Evolutionary conservation across 2,329 filamentous ascomycete species (phyloP).

Genomic region (Coniochaeta ligniaria): DNA sequence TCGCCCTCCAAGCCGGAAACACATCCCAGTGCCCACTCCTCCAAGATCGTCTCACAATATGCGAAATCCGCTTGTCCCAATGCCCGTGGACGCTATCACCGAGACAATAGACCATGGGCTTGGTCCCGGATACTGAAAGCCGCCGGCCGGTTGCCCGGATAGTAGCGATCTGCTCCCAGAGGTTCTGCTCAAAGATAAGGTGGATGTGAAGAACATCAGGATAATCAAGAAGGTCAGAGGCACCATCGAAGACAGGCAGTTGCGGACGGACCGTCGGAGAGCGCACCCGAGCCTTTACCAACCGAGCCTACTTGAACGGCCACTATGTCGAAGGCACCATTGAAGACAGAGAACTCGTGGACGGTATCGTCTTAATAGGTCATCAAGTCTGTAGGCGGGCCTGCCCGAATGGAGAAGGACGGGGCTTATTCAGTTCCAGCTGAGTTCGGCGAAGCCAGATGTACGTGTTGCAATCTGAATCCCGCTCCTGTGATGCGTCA

Average conservation of each 20-base stretch:
- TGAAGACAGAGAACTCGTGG: constrained; percentile 97
- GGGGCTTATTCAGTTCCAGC: constrained; percentile 95
- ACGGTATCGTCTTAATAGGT: constrained; percentile 90
- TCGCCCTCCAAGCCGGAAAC: too few relatives aligned
- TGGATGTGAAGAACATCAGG: constrained; percentile 92
- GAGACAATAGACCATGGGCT: too few relatives aligned
- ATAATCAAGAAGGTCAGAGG: constrained; percentile 97
- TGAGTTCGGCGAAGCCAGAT: constrained; percentile 96
- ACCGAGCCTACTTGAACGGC: too few relatives aligned
- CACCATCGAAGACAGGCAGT: too few relatives aligned
- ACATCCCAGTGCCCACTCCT: too few relatives aligned
- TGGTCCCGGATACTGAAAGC: constrained; percentile 19
- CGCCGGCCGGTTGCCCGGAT: constrained; percentile 24
- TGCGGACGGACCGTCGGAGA: too few relatives aligned
- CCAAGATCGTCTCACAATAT: too few relatives aligned
- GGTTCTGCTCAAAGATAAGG: constrained; percentile 60
- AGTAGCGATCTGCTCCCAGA: constrained; percentile 24
- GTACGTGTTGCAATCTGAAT: constrained; percentile 37
- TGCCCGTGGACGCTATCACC: too few relatives aligned
- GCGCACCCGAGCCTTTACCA: too few relatives aligned
- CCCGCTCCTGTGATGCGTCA: neutral
- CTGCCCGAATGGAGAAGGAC: constrained; percentile 97
- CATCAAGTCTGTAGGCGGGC: constrained; percentile 87
- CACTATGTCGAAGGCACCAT: too few relatives aligned
- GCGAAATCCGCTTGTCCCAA: too few relatives aligned